These are phyloP conservation scores for Boletus rubroflammeus DNA, from an alignment of 768 basidiomycete genomes.

Conservation along the genomic window DNA sequence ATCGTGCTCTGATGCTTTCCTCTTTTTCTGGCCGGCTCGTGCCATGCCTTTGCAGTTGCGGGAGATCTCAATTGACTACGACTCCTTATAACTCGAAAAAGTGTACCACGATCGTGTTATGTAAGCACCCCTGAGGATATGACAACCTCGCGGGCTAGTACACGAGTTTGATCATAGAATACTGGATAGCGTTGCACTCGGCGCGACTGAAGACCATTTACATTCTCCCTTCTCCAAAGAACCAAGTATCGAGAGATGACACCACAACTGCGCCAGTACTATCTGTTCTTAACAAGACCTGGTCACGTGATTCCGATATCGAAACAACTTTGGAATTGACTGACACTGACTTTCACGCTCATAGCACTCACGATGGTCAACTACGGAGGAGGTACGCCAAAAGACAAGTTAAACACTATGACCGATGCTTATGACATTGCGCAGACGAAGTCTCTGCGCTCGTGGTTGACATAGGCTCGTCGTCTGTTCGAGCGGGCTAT, in stretches of 20 bases:
- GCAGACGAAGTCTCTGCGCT: slow-evolving; percentile 96
- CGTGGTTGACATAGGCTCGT: slow-evolving; percentile 91
- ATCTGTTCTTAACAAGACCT: not conserved
- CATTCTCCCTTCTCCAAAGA: too few species aligned
- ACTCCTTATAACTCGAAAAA: slow-evolving; percentile 5
- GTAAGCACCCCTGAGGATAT: slow-evolving; percentile 13
- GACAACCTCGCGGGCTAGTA: not conserved
- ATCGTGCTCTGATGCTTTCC: slow-evolving; percentile 51
- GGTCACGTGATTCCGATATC: slow-evolving; percentile 7
- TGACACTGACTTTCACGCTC: not conserved
- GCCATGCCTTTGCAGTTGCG: slow-evolving; percentile 31
- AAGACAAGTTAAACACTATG: not conserved
- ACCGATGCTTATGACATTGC: not conserved
- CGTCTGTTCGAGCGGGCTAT: slow-evolving; percentile 89
- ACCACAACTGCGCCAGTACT: not conserved
- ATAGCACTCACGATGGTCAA: slow-evolving; percentile 58
- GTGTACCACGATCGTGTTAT: slow-evolving; percentile 7
- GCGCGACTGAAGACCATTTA: not conserved
- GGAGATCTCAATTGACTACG: not conserved
- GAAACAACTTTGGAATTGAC: not conserved
- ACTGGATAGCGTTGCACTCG: not conserved
- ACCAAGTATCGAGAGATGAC: not conserved
- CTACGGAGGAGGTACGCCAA: slow-evolving; percentile 74
- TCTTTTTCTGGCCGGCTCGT: slow-evolving; percentile 45
- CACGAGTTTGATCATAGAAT: not conserved